Evolutionary conservation across 2,329 filamentous ascomycete genomes (phyloP).

Genomic region (Aureobasidium leucospermi): DNA sequence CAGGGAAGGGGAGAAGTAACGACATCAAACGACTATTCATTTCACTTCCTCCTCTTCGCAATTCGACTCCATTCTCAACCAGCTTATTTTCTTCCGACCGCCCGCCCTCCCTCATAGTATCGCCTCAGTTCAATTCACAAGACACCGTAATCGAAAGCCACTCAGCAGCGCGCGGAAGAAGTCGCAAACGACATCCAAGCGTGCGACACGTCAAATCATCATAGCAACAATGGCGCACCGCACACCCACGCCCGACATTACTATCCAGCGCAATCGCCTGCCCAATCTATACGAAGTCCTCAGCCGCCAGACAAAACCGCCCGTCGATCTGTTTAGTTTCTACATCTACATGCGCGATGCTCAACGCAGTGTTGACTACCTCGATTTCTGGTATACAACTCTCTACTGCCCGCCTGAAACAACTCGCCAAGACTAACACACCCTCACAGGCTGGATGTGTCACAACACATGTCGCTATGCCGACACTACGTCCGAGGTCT

Average conservation of each 20-base stretch:
- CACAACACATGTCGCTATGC: slow-evolving; percentile 96
- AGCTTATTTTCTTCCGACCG: not conserved
- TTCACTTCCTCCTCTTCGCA: not conserved
- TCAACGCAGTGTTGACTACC: slow-evolving; percentile 92
- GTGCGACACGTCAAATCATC: slow-evolving; percentile 5
- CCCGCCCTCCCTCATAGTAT: not conserved
- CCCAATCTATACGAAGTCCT: slow-evolving; percentile 95
- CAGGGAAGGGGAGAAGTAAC: not conserved
- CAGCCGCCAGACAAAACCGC: slow-evolving; percentile 85
- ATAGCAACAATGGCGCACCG: slow-evolving; percentile 7
- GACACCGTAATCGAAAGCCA: not conserved
- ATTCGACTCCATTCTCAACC: not conserved
- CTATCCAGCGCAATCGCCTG: slow-evolving; percentile 62
- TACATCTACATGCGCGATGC: slow-evolving; percentile 99
- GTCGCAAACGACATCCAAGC: not conserved
- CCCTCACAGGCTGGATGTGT: slow-evolving; percentile 84
- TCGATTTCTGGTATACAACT: slow-evolving; percentile 80
- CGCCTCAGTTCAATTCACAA: not conserved
- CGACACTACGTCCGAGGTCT: slow-evolving; percentile 95
- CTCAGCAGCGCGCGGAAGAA: not conserved
- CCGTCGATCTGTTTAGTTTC: slow-evolving; percentile 95
- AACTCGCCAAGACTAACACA: slow-evolving; percentile 11
- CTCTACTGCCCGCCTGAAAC: not conserved
- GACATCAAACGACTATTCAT: slow-evolving; percentile 10
- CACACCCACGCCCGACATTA: not conserved